Conservation (phyloP, 768 basidiomycete genomes). For the Lactarius akahatsu region DNA sequence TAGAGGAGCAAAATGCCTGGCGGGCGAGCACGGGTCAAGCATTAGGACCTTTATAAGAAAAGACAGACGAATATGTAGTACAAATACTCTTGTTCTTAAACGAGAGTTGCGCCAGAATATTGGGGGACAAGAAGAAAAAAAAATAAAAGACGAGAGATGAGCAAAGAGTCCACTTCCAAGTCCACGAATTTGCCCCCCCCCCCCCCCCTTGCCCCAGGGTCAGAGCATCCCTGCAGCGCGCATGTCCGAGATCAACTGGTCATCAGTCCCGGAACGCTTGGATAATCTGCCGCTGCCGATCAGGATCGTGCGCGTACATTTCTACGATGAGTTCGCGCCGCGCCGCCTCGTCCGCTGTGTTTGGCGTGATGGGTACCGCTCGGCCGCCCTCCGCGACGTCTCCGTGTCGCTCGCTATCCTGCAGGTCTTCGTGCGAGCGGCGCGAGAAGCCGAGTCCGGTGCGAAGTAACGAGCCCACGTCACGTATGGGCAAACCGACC, state of each 20-base stretch:
- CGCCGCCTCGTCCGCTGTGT: constrained; percentile 16
- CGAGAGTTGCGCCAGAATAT: not conserved
- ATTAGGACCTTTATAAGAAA: constrained; percentile 3
- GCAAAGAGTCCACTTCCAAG: not conserved
- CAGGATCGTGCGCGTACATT: constrained; percentile 42
- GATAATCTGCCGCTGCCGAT: constrained; percentile 44
- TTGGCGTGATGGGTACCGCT: constrained; percentile 23
- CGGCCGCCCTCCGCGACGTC: constrained; percentile 12
- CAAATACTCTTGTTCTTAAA: not conserved
- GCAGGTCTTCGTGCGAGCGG: constrained; percentile 6
- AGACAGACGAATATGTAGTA: constrained; percentile 13
- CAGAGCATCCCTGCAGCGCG: constrained; percentile 65
- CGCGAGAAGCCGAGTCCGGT: constrained; percentile 35
- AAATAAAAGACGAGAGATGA: not conserved
- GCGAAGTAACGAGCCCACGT: constrained; percentile 35
- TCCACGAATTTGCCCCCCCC: too few species aligned
- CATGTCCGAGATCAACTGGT: constrained; percentile 56
- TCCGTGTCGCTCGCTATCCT: constrained; percentile 11
- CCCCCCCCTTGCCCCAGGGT: constrained; percentile 10
- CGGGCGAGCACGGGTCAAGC: not conserved
- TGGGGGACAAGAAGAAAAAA: not conserved
- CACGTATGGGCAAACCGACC: constrained; percentile 31
- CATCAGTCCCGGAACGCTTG: constrained; percentile 54
- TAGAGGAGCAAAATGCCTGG: too few species aligned
- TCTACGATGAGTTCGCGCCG: constrained; percentile 45